Conservation (phyloP, 2,329 filamentous ascomycete genomes). For the Colletotrichum eremochloae region DNA sequence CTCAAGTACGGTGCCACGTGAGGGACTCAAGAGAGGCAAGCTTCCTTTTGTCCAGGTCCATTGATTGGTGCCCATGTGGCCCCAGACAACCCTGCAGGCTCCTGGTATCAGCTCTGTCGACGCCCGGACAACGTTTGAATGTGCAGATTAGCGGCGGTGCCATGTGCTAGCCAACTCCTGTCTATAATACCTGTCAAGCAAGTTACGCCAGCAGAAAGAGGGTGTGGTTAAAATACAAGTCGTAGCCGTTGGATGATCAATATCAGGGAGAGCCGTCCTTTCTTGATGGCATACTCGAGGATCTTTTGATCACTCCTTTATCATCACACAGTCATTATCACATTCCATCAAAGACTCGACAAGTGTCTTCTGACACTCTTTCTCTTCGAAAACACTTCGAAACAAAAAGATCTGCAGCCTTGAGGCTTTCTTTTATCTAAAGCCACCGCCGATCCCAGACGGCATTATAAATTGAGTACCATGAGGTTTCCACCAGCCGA, state of each 20-base stretch:
- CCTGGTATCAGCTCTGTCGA: neutral
- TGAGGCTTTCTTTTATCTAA: neutral
- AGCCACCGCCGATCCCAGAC: neutral
- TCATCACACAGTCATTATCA: no score
- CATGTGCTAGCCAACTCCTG: neutral
- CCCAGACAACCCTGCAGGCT: neutral
- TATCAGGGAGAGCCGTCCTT: neutral
- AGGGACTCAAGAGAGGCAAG: conserved; percentile 6
- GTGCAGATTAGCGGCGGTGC: neutral
- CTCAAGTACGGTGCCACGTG: neutral
- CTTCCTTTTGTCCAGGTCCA: neutral
- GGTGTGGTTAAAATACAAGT: no score
- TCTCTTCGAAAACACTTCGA: neutral
- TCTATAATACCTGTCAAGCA: neutral
- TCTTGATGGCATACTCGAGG: neutral
- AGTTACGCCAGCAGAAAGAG: neutral
- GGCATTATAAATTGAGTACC: neutral
- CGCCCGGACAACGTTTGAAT: neutral
- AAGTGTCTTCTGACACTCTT: neutral
- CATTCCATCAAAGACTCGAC: neutral
- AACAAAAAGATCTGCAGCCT: neutral
- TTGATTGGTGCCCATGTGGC: neutral
- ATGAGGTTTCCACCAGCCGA: conserved; percentile 55
- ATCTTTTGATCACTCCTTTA: neutral
- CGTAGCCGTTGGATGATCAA: neutral